A percentile compares a stretch with the other conserved stretches of the same genome.
These are phyloP conservation scores for Rhodotorula kratochvilovae DNA, from an alignment of 768 basidiomycete species.

Conservation along the genomic window DNA sequence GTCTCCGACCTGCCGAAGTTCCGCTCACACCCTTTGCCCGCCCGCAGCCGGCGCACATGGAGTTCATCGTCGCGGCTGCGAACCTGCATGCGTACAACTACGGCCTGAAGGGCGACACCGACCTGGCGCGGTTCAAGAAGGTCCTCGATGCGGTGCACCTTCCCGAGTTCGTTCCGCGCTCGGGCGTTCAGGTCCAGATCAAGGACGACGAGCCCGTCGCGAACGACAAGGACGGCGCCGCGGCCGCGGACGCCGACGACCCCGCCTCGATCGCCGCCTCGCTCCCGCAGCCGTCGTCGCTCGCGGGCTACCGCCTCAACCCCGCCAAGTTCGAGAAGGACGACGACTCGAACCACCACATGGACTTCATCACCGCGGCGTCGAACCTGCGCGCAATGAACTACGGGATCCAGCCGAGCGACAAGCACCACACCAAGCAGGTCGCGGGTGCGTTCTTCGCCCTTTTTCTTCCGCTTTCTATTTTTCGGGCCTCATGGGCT, in stretches of 20 bases:
- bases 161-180: constrained; percentile 87
- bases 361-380: constrained; percentile 96
- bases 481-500: too few species aligned
- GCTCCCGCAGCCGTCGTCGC: constrained; percentile 79
- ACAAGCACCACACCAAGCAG: constrained; percentile 88
- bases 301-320: constrained; percentile 90
- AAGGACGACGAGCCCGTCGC: constrained; percentile 84
- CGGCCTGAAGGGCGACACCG: constrained; percentile 82
- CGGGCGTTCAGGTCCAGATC: constrained; percentile 86
- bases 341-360: constrained; percentile 94
- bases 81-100: constrained; percentile 98
- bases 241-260: constrained; percentile 53
- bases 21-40: neutral
- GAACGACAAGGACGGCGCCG: constrained; percentile 44
- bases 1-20: neutral
- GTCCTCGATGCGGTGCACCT: constrained; percentile 76
- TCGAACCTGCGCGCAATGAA: constrained; percentile 91
- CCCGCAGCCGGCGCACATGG: constrained; percentile 70
- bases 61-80: constrained; percentile 85
- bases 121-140: constrained; percentile 73
- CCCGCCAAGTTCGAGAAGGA: constrained; percentile 99
- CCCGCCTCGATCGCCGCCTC: constrained; percentile 58
- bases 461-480: neutral
- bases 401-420: constrained; percentile 80
- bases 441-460: neutral